phyloP scores from a whole-genome alignment of 2,329 filamentous ascomycete species.

The Phialophora verrucosa region DNA sequence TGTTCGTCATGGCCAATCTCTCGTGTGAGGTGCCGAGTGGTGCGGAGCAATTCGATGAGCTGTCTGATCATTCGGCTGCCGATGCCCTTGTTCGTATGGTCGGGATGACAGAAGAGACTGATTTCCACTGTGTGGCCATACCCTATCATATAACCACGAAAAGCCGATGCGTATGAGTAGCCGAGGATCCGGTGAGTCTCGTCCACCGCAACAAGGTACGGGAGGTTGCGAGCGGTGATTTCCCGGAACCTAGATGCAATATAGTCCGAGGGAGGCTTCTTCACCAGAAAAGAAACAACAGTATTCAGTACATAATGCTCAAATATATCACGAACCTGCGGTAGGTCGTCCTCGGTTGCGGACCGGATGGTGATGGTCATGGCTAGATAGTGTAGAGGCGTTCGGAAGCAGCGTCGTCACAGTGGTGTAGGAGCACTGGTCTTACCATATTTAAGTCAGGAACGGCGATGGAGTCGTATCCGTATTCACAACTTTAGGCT shows the following conservation, averaged over 20 bases:
- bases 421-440: background rate
- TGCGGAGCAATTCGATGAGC: slow-evolving; percentile 42
- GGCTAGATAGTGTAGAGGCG: background rate
- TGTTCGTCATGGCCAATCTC: slow-evolving; percentile 36
- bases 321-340: slow-evolving; percentile 46
- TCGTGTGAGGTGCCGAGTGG: slow-evolving; percentile 36
- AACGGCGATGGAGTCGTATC: background rate
- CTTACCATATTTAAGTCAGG: background rate
- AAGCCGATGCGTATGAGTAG: slow-evolving; percentile 47
- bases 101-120: slow-evolving; percentile 48
- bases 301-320: slow-evolving; percentile 49
- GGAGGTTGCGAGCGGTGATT: slow-evolving; percentile 40
- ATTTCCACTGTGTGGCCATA: slow-evolving; percentile 51
- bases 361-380: slow-evolving; percentile 46
- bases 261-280: slow-evolving; percentile 42
- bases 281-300: slow-evolving; percentile 45
- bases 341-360: slow-evolving; percentile 44
- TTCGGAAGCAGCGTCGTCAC: background rate
- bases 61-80: slow-evolving; percentile 44
- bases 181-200: slow-evolving; percentile 41
- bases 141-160: slow-evolving; percentile 45
- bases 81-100: slow-evolving; percentile 43
- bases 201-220: slow-evolving; percentile 48
- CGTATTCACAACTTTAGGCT: background rate
- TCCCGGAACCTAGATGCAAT: slow-evolving; percentile 42